phyloP scores from a whole-genome alignment of 1,139 yeast species.

The Geotrichum candidum region DNA sequence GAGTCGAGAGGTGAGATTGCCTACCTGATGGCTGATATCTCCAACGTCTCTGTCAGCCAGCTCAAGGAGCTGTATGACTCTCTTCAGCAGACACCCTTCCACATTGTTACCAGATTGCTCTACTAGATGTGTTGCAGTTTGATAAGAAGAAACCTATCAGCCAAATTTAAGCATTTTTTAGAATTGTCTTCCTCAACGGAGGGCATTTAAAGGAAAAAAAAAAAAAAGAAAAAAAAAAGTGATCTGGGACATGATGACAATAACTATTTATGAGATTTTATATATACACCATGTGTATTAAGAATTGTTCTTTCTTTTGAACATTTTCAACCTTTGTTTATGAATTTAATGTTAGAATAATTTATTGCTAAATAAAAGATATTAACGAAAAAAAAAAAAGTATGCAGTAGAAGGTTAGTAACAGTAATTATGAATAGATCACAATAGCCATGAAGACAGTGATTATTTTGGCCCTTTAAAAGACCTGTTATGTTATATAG shows the following conservation, averaged over 20 bases:
- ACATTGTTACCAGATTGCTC: constrained; percentile 83
- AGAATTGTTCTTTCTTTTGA: constrained; percentile 6
- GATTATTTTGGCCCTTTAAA: too few species aligned
- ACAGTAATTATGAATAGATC: not conserved
- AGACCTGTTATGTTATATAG: too few species aligned
- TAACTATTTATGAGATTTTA: not conserved
- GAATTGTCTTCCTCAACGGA: constrained; percentile 7
- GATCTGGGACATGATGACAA: not conserved
- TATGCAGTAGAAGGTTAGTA: not conserved
- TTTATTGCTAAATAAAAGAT: not conserved
- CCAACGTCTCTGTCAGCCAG: constrained; percentile 75
- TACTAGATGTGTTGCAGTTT: constrained; percentile 43
- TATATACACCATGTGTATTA: not conserved
- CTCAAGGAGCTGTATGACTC: constrained; percentile 80
- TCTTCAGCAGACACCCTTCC: constrained; percentile 84
- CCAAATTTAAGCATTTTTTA: not conserved
- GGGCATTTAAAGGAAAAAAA: not conserved
- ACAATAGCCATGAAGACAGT: too few species aligned
- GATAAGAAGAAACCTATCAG: not conserved
- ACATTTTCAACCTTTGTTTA: constrained; percentile 10
- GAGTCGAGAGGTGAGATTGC: constrained; percentile 96
- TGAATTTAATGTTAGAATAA: constrained; percentile 6
- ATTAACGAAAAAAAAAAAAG: not conserved
- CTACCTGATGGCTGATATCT: constrained; percentile 94
- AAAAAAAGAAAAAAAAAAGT: not conserved